Evolutionary conservation across 2,329 filamentous ascomycete genomes (phyloP).

Genomic region (Fusarium buharicum): DNA sequence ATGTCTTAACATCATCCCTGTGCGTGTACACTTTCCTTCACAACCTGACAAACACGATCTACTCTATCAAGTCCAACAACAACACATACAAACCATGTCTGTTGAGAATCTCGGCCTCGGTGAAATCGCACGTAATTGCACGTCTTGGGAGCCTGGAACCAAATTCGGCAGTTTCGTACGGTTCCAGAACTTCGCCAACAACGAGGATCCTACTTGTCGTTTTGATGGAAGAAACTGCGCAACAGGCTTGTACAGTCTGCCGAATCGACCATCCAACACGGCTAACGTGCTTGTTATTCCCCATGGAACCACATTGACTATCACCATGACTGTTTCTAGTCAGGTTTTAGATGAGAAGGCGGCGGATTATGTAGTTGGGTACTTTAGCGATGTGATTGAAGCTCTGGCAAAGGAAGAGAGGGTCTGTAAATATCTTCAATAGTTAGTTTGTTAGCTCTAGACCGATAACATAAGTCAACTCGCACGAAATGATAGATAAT

Average conservation of each 20-base stretch:
- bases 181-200: slow-evolving; percentile 15
- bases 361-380: slow-evolving; percentile 1
- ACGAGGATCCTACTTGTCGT: slow-evolving; percentile 1
- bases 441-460: too few relatives aligned
- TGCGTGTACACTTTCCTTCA: slow-evolving; percentile 1
- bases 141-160: neutral
- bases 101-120: slow-evolving; percentile 2
- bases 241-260: slow-evolving; percentile 4
- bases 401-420: neutral
- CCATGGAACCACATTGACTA: neutral
- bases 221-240: slow-evolving; percentile 1
- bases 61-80: neutral
- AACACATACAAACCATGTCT: slow-evolving; percentile 4
- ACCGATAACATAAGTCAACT: too few relatives aligned
- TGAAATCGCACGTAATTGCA: neutral
- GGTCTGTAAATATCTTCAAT: neutral
- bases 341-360: neutral
- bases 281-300: slow-evolving; percentile 14
- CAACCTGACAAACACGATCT: neutral
- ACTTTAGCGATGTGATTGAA: slow-evolving; percentile 1
- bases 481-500: too few relatives aligned
- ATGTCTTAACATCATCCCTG: slow-evolving; percentile 17
- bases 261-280: neutral
- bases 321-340: slow-evolving; percentile 4
- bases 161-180: slow-evolving; percentile 9